Evolutionary conservation across 129 eudicot genomes (phyloP).

Genomic region (Smallanthus sonchifolius): DNA sequence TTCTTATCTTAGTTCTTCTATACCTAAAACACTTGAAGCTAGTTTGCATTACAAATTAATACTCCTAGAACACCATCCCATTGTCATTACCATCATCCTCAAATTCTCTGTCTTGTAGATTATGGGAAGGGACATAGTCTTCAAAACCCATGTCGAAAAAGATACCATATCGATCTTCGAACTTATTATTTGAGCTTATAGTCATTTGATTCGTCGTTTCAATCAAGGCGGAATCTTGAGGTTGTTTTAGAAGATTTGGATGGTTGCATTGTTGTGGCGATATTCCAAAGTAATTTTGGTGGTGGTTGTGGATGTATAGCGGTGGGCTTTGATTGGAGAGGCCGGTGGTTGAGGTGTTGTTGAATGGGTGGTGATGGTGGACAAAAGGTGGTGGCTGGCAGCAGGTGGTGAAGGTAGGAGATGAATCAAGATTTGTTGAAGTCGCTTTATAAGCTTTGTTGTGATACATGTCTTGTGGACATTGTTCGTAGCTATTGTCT

Average conservation of each 20-base stretch:
- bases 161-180: conserved; percentile 53
- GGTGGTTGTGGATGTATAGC: neutral
- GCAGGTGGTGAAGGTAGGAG: conserved; percentile 16
- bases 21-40: conserved; percentile 18
- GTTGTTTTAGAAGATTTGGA: conserved; percentile 28
- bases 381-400: conserved; percentile 28
- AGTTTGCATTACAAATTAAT: conserved; percentile 12
- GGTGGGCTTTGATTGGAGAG: conserved; percentile 19
- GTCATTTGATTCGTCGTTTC: conserved; percentile 12
- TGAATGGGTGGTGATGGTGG: conserved; percentile 25
- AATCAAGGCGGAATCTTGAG: conserved; percentile 22
- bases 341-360: neutral
- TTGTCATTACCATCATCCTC: conserved; percentile 45
- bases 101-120: conserved; percentile 44
- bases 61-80: conserved; percentile 37
- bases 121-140: conserved; percentile 30
- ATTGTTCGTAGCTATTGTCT: conserved; percentile 36
- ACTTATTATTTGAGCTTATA: conserved; percentile 29
- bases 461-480: conserved; percentile 30
- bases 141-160: conserved; percentile 44
- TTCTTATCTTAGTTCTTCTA: conserved; percentile 17
- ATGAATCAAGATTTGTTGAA: conserved; percentile 26
- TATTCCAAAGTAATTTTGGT: conserved; percentile 31
- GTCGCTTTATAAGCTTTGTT: conserved; percentile 27
- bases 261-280: conserved; percentile 27